phyloP scores from a whole-genome alignment of 768 basidiomycete genomes.

The Tricholoma hemisulphureum region DNA sequence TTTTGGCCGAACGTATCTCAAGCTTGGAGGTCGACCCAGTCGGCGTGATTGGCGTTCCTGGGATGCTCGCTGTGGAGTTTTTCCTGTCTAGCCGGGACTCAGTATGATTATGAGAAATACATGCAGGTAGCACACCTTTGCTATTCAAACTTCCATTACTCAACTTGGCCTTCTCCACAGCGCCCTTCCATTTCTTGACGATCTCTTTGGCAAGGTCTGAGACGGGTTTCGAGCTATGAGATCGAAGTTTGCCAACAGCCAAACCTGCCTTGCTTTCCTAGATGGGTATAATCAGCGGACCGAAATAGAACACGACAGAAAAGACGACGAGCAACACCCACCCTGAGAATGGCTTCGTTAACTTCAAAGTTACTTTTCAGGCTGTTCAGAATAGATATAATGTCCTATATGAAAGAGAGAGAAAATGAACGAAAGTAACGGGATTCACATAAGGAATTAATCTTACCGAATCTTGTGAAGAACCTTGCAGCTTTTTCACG shows the following conservation, averaged over 20 bases:
- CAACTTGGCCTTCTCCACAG: slow-evolving; percentile 71
- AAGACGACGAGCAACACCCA: slow-evolving; percentile 47
- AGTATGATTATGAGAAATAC: slow-evolving; percentile 6
- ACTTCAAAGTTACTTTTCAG: slow-evolving; percentile 68
- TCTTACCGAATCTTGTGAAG: slow-evolving; percentile 57
- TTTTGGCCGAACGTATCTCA: slow-evolving; percentile 57
- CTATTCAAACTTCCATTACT: slow-evolving; percentile 25
- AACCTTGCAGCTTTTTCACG: slow-evolving; percentile 74
- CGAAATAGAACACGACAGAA: slow-evolving; percentile 21
- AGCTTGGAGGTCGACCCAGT: slow-evolving; percentile 30
- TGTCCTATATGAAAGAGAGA: slow-evolving; percentile 49
- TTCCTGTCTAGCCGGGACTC: background rate
- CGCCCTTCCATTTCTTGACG: slow-evolving; percentile 88
- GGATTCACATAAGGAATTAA: slow-evolving; percentile 33
- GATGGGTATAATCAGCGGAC: slow-evolving; percentile 16
- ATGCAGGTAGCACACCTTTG: slow-evolving; percentile 32
- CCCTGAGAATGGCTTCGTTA: slow-evolving; percentile 72
- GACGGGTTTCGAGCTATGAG: slow-evolving; percentile 68
- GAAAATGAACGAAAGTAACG: slow-evolving; percentile 36
- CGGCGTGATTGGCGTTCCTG: slow-evolving; percentile 40
- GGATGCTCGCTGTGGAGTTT: slow-evolving; percentile 30
- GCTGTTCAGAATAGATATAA: slow-evolving; percentile 53
- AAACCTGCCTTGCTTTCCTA: slow-evolving; percentile 92
- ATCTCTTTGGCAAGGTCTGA: slow-evolving; percentile 85
- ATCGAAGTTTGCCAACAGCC: slow-evolving; percentile 87